Evolutionary conservation across 1,139 yeast species (phyloP).

Genomic region (Nakaseomyces kungkrabaensis): DNA sequence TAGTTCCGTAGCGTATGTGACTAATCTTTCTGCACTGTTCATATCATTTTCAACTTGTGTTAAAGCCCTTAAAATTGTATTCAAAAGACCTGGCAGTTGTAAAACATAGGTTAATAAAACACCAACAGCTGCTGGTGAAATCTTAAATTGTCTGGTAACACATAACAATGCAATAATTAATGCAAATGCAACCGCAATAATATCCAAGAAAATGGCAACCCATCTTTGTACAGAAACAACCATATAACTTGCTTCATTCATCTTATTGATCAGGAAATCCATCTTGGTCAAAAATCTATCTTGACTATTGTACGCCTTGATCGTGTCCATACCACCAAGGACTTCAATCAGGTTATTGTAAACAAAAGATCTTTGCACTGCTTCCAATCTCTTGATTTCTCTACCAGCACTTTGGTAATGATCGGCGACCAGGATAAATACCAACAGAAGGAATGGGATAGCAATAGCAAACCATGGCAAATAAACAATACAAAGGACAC

Average conservation of each 20-base stretch:
- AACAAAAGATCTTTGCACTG: slow-evolving; percentile 63
- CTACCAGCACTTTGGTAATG: slow-evolving; percentile 73
- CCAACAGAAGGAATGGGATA: slow-evolving; percentile 42
- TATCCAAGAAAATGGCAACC: slow-evolving; percentile 57
- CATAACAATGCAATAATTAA: slow-evolving; percentile 48
- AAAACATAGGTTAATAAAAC: slow-evolving; percentile 55
- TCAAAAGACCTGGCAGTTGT: slow-evolving; percentile 44
- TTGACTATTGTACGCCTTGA: slow-evolving; percentile 48
- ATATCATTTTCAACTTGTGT: slow-evolving; percentile 73
- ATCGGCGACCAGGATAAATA: slow-evolving; percentile 43
- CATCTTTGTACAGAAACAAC: slow-evolving; percentile 69
- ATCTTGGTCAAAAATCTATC: slow-evolving; percentile 45
- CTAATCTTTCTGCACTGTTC: slow-evolving; percentile 78
- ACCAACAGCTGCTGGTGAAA: slow-evolving; percentile 65
- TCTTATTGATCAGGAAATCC: slow-evolving; percentile 42
- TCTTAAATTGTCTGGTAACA: slow-evolving; percentile 53
- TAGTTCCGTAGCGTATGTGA: slow-evolving; percentile 58
- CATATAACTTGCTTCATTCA: slow-evolving; percentile 64
- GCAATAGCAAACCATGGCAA: slow-evolving; percentile 73
- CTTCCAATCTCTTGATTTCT: slow-evolving; percentile 76
- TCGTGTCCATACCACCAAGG: slow-evolving; percentile 60
- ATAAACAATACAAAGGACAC: slow-evolving; percentile 59
- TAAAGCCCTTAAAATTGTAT: slow-evolving; percentile 41
- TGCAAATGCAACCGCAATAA: slow-evolving; percentile 39
- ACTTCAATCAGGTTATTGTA: slow-evolving; percentile 72